Conservation (phyloP, 805 yeast genomes). For the Saccharomycopsis selenospora region DNA sequence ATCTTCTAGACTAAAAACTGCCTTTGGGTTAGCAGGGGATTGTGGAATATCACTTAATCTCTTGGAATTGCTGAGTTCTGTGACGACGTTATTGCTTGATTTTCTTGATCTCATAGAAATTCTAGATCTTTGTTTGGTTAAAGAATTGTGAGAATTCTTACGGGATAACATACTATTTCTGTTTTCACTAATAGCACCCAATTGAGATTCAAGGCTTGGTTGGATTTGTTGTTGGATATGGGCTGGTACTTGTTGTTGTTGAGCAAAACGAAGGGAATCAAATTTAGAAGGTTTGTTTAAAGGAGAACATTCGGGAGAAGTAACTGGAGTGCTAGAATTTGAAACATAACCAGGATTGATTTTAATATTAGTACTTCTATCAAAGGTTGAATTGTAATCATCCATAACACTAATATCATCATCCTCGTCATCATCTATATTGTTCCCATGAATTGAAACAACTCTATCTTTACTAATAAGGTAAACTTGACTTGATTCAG, state of each 20-base stretch:
- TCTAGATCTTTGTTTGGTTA: constrained; percentile 2
- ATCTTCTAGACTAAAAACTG: constrained; percentile 17
- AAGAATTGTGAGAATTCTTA: neutral
- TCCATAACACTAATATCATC: constrained; percentile 1
- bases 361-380: neutral
- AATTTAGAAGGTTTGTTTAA: constrained; percentile 8
- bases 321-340: constrained; percentile 5
- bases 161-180: neutral
- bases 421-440: neutral
- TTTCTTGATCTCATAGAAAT: constrained; percentile 2
- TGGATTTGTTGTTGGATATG: neutral
- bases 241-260: neutral
- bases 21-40: constrained; percentile 9
- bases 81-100: neutral
- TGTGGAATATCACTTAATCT: neutral
- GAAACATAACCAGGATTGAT: neutral
- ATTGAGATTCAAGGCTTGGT: neutral
- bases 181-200: constrained; percentile 1
- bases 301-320: constrained; percentile 16
- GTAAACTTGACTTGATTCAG: constrained; percentile 3
- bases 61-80: neutral
- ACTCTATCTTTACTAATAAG: constrained; percentile 12
- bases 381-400: constrained; percentile 3
- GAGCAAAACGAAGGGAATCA: constrained; percentile 1
- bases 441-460: constrained; percentile 5